phyloP scores from a whole-genome alignment of 2,329 filamentous ascomycete species.

The Xylariales sp. region DNA sequence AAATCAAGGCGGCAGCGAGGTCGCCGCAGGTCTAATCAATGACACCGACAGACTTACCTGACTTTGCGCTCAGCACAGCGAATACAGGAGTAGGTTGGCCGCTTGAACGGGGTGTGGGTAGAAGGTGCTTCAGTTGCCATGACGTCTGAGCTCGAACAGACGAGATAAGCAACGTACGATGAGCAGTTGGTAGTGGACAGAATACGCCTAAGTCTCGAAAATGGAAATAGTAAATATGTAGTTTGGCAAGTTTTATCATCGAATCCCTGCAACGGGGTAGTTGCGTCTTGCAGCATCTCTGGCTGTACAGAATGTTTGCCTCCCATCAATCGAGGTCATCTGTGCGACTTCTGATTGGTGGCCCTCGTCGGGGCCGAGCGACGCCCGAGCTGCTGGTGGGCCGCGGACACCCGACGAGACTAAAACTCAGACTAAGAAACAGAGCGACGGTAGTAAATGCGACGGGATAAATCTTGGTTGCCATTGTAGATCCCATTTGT shows the following conservation, averaged over 20 bases:
- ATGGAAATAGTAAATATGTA: not conserved
- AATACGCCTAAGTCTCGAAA: not conserved
- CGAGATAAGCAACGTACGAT: too few species aligned
- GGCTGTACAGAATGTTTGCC: not conserved
- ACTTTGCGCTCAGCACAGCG: conserved; percentile 26
- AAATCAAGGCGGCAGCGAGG: not conserved
- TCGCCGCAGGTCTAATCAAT: too few species aligned
- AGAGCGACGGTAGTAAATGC: too few species aligned
- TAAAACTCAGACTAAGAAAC: too few species aligned
- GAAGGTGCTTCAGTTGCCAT: not conserved
- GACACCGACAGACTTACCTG: conserved; percentile 12
- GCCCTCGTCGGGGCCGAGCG: conserved; percentile 3
- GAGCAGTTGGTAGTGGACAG: not conserved
- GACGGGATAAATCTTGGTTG: too few species aligned
- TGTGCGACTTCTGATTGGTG: conserved; percentile 4
- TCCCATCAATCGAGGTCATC: not conserved
- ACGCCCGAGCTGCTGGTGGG: not conserved
- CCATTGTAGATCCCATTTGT: too few species aligned
- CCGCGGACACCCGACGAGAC: too few species aligned
- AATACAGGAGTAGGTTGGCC: conserved; percentile 11
- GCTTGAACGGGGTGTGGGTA: not conserved
- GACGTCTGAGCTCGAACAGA: not conserved
- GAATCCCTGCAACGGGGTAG: not conserved
- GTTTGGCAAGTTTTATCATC: too few species aligned
- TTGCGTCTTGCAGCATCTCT: not conserved